phyloP scores from a whole-genome alignment of 371 early-diverging fungal genomes.

The Saksenaea vasiformis region DNA sequence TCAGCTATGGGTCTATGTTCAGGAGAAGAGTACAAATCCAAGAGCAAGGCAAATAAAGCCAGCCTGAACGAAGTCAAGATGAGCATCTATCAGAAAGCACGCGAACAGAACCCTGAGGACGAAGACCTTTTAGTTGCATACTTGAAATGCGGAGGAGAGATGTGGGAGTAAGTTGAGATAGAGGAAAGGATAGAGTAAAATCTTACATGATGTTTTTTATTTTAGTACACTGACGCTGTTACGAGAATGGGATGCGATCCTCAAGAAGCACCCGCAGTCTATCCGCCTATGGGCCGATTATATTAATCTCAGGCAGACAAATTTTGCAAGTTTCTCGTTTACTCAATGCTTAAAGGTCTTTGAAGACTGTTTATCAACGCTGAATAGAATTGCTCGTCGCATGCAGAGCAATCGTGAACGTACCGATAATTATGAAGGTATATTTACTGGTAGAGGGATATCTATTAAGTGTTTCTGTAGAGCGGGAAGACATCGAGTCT shows the following conservation, averaged over 20 bases:
- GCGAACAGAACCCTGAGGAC: slow-evolving; percentile 60
- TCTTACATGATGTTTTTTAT: background rate
- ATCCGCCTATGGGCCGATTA: slow-evolving; percentile 76
- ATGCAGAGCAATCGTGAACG: slow-evolving; percentile 10
- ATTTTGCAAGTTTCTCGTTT: slow-evolving; percentile 69
- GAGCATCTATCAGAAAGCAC: slow-evolving; percentile 75
- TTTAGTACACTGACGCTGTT: slow-evolving; percentile 54
- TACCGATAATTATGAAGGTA: slow-evolving; percentile 23
- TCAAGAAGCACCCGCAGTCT: slow-evolving; percentile 52
- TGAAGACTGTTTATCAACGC: slow-evolving; percentile 59
- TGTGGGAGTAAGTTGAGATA: slow-evolving; percentile 59
- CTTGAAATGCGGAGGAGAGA: slow-evolving; percentile 58
- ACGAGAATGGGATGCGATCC: slow-evolving; percentile 71
- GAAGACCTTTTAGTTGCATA: slow-evolving; percentile 62
- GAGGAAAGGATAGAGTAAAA: background rate
- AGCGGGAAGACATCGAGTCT: slow-evolving; percentile 52
- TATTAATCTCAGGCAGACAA: slow-evolving; percentile 74
- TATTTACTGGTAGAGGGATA: background rate
- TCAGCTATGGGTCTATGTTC: slow-evolving; percentile 30
- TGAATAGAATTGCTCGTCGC: slow-evolving; percentile 18
- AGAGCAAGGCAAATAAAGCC: slow-evolving; percentile 36
- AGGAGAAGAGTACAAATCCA: slow-evolving; percentile 8
- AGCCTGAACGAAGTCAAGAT: slow-evolving; percentile 69
- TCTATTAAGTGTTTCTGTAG: slow-evolving; percentile 4
- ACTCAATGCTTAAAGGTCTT: slow-evolving; percentile 62